A percentile compares a stretch with the other conserved stretches of the same genome.
These are phyloP conservation scores for Trichosporon sp. DNA, from an alignment of 1,284 basidiomycete species.

Conservation along the genomic window DNA sequence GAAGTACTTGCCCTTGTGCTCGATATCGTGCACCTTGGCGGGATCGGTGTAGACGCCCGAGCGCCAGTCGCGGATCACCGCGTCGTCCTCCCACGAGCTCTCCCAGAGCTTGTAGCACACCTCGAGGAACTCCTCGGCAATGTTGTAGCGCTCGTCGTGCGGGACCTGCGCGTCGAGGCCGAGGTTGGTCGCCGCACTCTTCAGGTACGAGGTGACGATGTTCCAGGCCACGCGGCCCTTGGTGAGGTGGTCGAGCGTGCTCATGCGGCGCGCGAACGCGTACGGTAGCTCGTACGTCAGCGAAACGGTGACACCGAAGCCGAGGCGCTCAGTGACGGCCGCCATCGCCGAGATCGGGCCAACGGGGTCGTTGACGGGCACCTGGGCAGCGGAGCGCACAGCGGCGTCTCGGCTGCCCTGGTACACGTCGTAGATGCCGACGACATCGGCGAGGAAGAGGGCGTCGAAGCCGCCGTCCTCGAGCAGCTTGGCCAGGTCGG, in stretches of 20 bases:
- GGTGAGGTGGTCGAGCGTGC: slow-evolving; percentile 54
- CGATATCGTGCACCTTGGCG: slow-evolving; percentile 44
- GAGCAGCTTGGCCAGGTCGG: slow-evolving; percentile 25
- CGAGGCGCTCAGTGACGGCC: slow-evolving; percentile 28
- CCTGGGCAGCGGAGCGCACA: slow-evolving; percentile 25
- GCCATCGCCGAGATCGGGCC: slow-evolving; percentile 30
- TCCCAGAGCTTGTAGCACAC: slow-evolving; percentile 56
- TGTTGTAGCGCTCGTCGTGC: slow-evolving; percentile 40
- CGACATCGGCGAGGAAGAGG: slow-evolving; percentile 30
- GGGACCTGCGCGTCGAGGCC: slow-evolving; percentile 35
- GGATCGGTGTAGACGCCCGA: slow-evolving; percentile 45
- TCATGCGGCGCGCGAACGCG: slow-evolving; percentile 50
- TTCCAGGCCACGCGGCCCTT: slow-evolving; percentile 55
- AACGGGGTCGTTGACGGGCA: slow-evolving; percentile 30
- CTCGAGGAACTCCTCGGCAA: slow-evolving; percentile 35
- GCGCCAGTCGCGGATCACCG: slow-evolving; percentile 40
- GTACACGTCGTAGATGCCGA: slow-evolving; percentile 33
- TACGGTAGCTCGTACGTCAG: slow-evolving; percentile 49
- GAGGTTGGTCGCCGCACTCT: slow-evolving; percentile 50
- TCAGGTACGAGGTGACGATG: slow-evolving; percentile 53
- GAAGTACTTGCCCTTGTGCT: slow-evolving; percentile 51
- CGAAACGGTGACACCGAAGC: slow-evolving; percentile 33
- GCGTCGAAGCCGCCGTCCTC: slow-evolving; percentile 27
- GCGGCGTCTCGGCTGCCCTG: slow-evolving; percentile 28
- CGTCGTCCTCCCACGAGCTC: slow-evolving; percentile 52